These are phyloP conservation scores for Dacryopinax spathularia DNA, from an alignment of 768 basidiomycete genomes.

Conservation along the genomic window DNA sequence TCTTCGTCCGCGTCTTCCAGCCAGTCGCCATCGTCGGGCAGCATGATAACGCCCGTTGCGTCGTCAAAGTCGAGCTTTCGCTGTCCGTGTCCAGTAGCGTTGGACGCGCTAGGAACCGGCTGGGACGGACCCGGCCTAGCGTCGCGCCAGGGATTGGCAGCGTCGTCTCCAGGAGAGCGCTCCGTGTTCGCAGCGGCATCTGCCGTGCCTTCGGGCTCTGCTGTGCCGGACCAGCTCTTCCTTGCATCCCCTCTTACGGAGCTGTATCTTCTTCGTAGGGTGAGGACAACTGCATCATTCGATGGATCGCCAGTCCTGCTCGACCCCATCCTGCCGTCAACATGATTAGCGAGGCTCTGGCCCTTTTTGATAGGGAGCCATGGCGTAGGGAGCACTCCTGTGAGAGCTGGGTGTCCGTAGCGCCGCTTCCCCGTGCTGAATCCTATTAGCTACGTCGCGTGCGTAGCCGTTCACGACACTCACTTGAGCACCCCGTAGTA, in stretches of 20 bases:
- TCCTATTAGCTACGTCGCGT: background rate
- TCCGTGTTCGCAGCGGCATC: slow-evolving; percentile 18
- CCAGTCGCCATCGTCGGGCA: slow-evolving; percentile 46
- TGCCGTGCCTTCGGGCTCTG: slow-evolving; percentile 15
- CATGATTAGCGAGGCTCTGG: slow-evolving; percentile 51
- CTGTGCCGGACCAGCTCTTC: slow-evolving; percentile 9
- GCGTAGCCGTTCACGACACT: background rate
- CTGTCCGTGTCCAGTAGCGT: background rate
- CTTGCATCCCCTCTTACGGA: slow-evolving; percentile 25
- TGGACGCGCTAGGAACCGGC: slow-evolving; percentile 19
- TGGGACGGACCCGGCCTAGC: slow-evolving; percentile 25
- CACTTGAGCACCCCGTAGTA: slow-evolving; percentile 86
- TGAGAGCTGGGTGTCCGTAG: slow-evolving; percentile 89
- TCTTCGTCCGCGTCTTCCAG: slow-evolving; percentile 27
- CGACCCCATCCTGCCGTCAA: slow-evolving; percentile 14
- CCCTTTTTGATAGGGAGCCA: slow-evolving; percentile 88
- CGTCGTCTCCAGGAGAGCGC: background rate
- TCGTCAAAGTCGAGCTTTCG: slow-evolving; percentile 73
- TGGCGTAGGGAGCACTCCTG: slow-evolving; percentile 81
- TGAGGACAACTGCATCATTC: slow-evolving; percentile 58
- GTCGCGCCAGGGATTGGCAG: slow-evolving; percentile 10
- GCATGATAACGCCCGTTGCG: slow-evolving; percentile 74
- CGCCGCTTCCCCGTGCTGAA: slow-evolving; percentile 80
- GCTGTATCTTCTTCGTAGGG: slow-evolving; percentile 59
- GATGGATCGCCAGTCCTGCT: slow-evolving; percentile 6